These are phyloP conservation scores for Plenodomus lindquistii DNA, from an alignment of 2,329 filamentous ascomycete genomes.

Conservation along the genomic window DNA sequence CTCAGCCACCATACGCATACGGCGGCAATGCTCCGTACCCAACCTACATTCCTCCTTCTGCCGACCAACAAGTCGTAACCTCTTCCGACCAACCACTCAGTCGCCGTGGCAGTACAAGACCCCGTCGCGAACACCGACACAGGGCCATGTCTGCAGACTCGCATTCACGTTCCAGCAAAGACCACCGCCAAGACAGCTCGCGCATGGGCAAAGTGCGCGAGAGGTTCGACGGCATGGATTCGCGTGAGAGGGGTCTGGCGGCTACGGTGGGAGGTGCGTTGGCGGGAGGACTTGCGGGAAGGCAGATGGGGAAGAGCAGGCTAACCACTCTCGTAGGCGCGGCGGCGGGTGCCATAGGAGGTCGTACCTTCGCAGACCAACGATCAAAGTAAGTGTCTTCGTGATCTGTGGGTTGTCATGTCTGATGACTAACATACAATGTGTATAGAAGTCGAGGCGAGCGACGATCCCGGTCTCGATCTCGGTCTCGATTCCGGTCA, in stretches of 20 bases:
- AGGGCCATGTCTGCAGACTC: conserved; percentile 44
- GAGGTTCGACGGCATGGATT: conserved; percentile 41
- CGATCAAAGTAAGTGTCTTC: conserved; percentile 16
- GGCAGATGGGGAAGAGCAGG: conserved; percentile 36
- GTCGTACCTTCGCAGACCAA: conserved; percentile 22
- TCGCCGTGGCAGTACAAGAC: conserved; percentile 34
- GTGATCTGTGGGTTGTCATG: not conserved
- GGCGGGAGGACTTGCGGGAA: conserved; percentile 42
- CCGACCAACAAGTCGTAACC: conserved; percentile 21
- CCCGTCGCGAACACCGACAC: conserved; percentile 28
- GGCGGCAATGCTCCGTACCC: conserved; percentile 19
- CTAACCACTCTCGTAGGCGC: conserved; percentile 45
- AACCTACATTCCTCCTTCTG: conserved; percentile 19
- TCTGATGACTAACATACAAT: conserved; percentile 1
- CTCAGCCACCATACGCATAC: conserved; percentile 33
- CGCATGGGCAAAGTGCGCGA: conserved; percentile 39
- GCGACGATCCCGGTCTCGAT: conserved; percentile 19
- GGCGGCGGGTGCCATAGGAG: conserved; percentile 40
- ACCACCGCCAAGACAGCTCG: conserved; percentile 34
- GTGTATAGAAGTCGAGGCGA: conserved; percentile 20
- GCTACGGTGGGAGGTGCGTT: conserved; percentile 46
- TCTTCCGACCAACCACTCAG: conserved; percentile 28
- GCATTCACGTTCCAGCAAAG: conserved; percentile 35
- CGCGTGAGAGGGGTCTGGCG: conserved; percentile 37
- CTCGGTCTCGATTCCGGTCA: conserved; percentile 19